phyloP scores from a whole-genome alignment of 257 asterid species.

The Nicotiana obtusifolia region DNA sequence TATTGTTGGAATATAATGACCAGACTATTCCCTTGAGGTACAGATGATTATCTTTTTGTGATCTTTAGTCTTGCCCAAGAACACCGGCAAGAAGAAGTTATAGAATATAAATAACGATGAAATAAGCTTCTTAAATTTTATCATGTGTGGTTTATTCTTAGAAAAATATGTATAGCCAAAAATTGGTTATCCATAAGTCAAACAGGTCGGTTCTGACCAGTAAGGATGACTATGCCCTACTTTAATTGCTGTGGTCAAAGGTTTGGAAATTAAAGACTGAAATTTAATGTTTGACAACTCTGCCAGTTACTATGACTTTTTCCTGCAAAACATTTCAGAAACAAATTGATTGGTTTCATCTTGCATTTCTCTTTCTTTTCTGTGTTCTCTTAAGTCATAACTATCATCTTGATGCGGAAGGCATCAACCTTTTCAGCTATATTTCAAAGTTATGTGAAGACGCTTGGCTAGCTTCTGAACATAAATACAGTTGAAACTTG shows the following conservation, averaged over 20 bases:
- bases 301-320: constrained; percentile 1
- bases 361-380: background rate
- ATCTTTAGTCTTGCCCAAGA: background rate
- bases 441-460: background rate
- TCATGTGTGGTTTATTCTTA: background rate
- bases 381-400: background rate
- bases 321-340: background rate
- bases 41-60: background rate
- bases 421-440: background rate
- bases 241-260: constrained; percentile 14
- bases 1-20: no score
- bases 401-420: background rate
- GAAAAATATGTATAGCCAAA: background rate
- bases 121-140: background rate
- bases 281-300: background rate
- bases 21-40: no score
- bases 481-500: no score
- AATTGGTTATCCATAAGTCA: constrained; percentile 10
- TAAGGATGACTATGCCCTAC: constrained; percentile 3
- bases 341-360: background rate
- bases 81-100: background rate
- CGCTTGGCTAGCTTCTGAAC: no score
- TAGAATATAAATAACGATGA: background rate
- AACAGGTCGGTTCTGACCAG: background rate
- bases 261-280: background rate